These are phyloP conservation scores for Boletus rufocinnamomeus DNA, from an alignment of 768 basidiomycete genomes.

Conservation along the genomic window DNA sequence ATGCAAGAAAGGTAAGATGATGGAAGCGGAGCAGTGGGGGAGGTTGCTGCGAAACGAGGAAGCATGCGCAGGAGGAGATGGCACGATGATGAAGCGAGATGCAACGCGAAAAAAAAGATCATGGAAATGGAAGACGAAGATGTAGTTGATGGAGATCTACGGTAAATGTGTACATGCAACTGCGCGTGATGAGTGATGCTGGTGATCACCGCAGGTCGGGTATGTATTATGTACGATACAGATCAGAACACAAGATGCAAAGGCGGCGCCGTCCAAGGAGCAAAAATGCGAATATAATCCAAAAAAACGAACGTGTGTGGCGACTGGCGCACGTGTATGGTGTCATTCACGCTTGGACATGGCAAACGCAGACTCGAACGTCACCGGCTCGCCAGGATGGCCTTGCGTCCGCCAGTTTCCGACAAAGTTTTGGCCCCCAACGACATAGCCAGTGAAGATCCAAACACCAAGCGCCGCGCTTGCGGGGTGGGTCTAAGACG, in stretches of 20 bases:
- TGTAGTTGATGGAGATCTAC: constrained; percentile 21
- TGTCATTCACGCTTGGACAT: constrained; percentile 49
- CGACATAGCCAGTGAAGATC: constrained; percentile 72
- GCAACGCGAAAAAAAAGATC: neutral
- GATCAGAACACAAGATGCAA: constrained; percentile 13
- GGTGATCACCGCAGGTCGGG: constrained; percentile 5
- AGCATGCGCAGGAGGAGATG: neutral
- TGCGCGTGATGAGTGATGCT: constrained; percentile 10
- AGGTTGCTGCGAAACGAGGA: neutral
- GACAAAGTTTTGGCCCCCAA: constrained; percentile 64
- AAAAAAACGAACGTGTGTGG: neutral
- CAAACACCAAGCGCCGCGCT: constrained; percentile 24
- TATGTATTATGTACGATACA: constrained; percentile 8
- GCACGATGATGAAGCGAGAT: constrained; percentile 1
- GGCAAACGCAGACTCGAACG: constrained; percentile 65
- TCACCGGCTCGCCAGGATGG: constrained; percentile 39
- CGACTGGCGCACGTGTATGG: neutral
- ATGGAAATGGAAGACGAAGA: constrained; percentile 15
- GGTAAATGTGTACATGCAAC: constrained; percentile 16
- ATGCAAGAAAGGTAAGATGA: neutral
- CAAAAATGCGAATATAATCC: neutral
- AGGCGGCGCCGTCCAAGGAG: constrained; percentile 9
- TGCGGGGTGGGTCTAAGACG: constrained; percentile 9
- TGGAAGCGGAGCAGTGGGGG: neutral
- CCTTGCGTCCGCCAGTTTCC: constrained; percentile 64